Evolutionary conservation across 1,284 basidiomycete genomes (phyloP).

Genomic region (Trametes versicolor): DNA sequence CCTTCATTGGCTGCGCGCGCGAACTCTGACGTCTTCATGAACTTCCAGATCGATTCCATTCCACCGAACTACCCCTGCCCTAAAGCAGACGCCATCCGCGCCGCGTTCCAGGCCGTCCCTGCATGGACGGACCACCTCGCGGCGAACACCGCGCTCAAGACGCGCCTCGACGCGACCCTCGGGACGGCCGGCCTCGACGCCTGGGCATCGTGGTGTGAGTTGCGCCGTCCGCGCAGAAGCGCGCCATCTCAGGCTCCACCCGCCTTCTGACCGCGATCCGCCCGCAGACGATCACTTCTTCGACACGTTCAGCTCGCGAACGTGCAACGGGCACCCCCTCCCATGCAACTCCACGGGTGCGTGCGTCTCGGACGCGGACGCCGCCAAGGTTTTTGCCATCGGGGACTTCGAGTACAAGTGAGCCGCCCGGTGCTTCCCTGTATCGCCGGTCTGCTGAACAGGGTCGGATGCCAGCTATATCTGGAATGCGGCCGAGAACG

Average conservation of each 20-base stretch:
- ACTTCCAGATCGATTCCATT: slow-evolving; percentile 57
- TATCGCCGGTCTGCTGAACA: slow-evolving; percentile 8
- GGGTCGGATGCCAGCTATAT: slow-evolving; percentile 52
- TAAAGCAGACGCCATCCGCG: slow-evolving; percentile 54
- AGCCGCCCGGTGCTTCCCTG: slow-evolving; percentile 21
- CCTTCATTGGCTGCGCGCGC: not conserved
- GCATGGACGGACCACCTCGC: slow-evolving; percentile 61
- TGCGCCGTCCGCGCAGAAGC: slow-evolving; percentile 2
- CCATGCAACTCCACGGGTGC: slow-evolving; percentile 57
- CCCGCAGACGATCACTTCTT: slow-evolving; percentile 52
- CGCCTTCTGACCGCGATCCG: slow-evolving; percentile 18
- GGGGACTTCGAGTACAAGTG: slow-evolving; percentile 64
- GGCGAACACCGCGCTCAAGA: slow-evolving; percentile 52
- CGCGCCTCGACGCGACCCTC: slow-evolving; percentile 52
- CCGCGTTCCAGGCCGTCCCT: slow-evolving; percentile 55
- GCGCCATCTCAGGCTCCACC: slow-evolving; percentile 1
- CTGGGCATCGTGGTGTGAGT: slow-evolving; percentile 58
- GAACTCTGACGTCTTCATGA: not conserved
- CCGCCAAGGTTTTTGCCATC: slow-evolving; percentile 52
- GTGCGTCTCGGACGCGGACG: slow-evolving; percentile 57
- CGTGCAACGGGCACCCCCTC: slow-evolving; percentile 57
- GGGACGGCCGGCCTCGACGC: slow-evolving; percentile 54
- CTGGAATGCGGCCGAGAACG: slow-evolving; percentile 57
- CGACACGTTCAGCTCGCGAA: slow-evolving; percentile 60
- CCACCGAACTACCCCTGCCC: slow-evolving; percentile 60